Percentiles rank a stretch among this genome's conserved stretches.
Conservation (phyloP, 2,329 filamentous ascomycete genomes). For the Zasmidium angulare region DNA sequence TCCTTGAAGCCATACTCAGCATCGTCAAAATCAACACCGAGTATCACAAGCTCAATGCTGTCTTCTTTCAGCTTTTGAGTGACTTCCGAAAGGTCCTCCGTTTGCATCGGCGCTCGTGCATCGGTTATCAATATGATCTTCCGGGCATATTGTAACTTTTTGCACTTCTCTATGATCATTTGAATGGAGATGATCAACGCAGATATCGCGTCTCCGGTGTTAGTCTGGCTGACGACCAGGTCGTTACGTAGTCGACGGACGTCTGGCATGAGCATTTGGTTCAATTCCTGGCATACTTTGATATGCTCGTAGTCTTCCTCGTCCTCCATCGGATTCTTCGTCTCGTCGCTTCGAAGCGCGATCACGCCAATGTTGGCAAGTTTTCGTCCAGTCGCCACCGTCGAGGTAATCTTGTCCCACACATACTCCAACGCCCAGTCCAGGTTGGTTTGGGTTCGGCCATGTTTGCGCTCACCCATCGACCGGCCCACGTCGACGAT, state of each 20-base stretch:
- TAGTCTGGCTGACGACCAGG: constrained; percentile 67
- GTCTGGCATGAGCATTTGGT: constrained; percentile 68
- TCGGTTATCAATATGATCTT: constrained; percentile 85
- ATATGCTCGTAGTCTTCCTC: constrained; percentile 80
- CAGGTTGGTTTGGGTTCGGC: constrained; percentile 74
- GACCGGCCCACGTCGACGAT: constrained; percentile 83
- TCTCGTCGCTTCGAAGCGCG: constrained; percentile 76
- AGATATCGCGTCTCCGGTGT: constrained; percentile 78
- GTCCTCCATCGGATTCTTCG: constrained; percentile 64
- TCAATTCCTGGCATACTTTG: constrained; percentile 63
- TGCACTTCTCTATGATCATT: constrained; percentile 79
- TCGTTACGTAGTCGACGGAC: constrained; percentile 63
- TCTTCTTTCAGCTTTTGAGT: constrained; percentile 70
- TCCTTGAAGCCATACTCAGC: constrained; percentile 87
- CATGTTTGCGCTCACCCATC: constrained; percentile 71
- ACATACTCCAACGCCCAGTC: constrained; percentile 90
- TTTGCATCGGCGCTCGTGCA: constrained; percentile 70
- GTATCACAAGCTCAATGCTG: constrained; percentile 72
- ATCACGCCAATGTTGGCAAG: constrained; percentile 76
- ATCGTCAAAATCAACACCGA: constrained; percentile 94
- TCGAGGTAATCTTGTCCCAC: constrained; percentile 86
- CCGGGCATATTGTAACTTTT: constrained; percentile 76
- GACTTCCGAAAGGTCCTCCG: constrained; percentile 69
- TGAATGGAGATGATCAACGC: constrained; percentile 82
- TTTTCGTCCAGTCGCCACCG: constrained; percentile 69